Conservation (phyloP, 805 yeast genomes). For the Metschnikowia anglica region DNA sequence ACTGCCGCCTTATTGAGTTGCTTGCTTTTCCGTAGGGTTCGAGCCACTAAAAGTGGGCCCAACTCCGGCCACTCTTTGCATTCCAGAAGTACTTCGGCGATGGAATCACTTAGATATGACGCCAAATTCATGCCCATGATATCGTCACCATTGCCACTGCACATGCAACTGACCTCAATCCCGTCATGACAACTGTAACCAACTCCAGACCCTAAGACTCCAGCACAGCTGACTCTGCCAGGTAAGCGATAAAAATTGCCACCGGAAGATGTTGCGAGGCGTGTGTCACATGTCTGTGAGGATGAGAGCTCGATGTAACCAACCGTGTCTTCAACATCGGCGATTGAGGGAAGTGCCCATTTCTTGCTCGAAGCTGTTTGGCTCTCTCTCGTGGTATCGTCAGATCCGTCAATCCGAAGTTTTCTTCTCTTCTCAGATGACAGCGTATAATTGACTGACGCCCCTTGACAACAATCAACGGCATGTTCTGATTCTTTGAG, state of each 20-base stretch:
- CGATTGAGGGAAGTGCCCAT: no score
- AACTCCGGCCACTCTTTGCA: constrained; percentile 21
- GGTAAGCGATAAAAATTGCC: constrained; percentile 51
- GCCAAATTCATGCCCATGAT: constrained; percentile 47
- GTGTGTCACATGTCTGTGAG: neutral
- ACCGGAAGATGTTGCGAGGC: constrained; percentile 48
- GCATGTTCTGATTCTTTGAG: no score
- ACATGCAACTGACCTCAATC: constrained; percentile 33
- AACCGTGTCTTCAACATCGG: constrained; percentile 42
- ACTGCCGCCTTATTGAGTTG: constrained; percentile 17
- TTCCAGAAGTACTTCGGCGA: constrained; percentile 13
- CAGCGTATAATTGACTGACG: no score
- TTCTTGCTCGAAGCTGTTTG: no score
- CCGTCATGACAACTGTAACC: constrained; percentile 23
- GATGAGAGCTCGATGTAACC: constrained; percentile 36
- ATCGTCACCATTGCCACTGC: constrained; percentile 61
- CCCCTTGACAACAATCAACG: no score
- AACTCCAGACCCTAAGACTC: constrained; percentile 46
- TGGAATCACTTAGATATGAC: constrained; percentile 19
- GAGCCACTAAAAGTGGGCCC: constrained; percentile 20
- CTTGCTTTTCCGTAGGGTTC: constrained; percentile 15
- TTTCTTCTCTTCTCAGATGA: no score
- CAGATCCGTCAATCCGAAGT: no score
- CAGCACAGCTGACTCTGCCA: constrained; percentile 57
- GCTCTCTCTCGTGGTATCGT: no score